Evolutionary conservation across 2,329 filamentous ascomycete genomes (phyloP), one percentile per base, ranked within the genome.

Genomic region (Ophiostoma triangulosporum): DNA sequence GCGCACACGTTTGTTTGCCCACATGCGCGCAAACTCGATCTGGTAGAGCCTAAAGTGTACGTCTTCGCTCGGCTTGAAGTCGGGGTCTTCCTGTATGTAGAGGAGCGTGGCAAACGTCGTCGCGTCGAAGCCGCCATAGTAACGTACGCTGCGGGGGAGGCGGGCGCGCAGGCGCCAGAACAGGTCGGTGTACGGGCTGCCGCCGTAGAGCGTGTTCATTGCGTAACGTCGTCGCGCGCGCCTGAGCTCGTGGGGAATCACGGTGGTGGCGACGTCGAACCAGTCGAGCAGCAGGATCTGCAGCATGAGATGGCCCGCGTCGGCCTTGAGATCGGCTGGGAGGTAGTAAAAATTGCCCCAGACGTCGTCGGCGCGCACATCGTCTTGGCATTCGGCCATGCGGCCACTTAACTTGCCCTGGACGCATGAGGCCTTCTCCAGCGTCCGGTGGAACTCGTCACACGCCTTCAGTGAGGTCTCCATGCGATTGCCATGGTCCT

Each of bases 301-400:
- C 50, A 52, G 20, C 12, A 52, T 3, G 14, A 52, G 12, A 38
- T 46, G 29, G 27, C 17, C 20, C 20, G 38, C 50, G 7, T 52
- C 50, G 38, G 2, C 8, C 38, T 46, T 24, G 12, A 46, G 38
- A 2, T 45, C 50, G 4, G 9, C 27, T 12, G n/a, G 17, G 7
- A 52, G 38, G 20, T 46, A 20, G 29, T 33, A 27, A 14, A 46
- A 46, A 14, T 33, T 33, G 50, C 38, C 38, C 50, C 50, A 52
- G 38, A 46, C 50, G 50, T 52, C 38, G 29, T 52, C 50, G 17
- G 29, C 38, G 17, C 38, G 38, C 9, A 46, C 29, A 31, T 52
- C 14, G 29, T 46, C 20, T 11, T 35, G 27, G 26, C 38, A n/a
- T 27, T 29, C 27, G 36, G 35, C 50, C 27, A 22, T 24, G 17